phyloP scores from a whole-genome alignment of 2,329 filamentous ascomycete species.

The Pyrenophora seminiperda region DNA sequence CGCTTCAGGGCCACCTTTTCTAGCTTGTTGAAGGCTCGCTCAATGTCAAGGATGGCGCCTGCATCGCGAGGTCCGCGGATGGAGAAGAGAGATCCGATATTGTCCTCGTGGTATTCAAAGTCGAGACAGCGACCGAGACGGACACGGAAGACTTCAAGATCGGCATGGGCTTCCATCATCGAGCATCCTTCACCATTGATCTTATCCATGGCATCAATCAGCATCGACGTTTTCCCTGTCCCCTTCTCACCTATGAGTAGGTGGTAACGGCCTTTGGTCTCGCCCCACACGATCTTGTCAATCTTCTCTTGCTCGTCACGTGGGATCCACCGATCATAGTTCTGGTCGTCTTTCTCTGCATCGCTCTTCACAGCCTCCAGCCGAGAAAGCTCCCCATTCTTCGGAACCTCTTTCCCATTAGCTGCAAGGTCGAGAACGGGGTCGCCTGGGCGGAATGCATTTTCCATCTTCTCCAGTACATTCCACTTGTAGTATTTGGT shows the following conservation, averaged over 20 bases:
- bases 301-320: conserved; percentile 82
- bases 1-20: conserved; percentile 88
- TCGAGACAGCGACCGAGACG: conserved; percentile 91
- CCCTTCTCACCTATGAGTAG: conserved; percentile 94
- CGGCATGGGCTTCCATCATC: conserved; percentile 96
- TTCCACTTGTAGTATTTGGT: conserved; percentile 77
- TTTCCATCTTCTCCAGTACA: conserved; percentile 89
- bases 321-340: conserved; percentile 75
- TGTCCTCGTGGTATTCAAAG: conserved; percentile 97
- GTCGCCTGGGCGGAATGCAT: conserved; percentile 90
- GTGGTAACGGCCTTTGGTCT: conserved; percentile 80
- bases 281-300: conserved; percentile 80
- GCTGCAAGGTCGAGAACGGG: conserved; percentile 75
- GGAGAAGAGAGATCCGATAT: conserved; percentile 94
- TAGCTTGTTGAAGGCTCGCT: conserved; percentile 94
- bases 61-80: conserved; percentile 91
- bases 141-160: conserved; percentile 92
- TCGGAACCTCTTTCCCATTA: conserved; percentile 42
- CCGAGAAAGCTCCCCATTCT: conserved; percentile 25
- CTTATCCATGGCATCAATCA: conserved; percentile 93
- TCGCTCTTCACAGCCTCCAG: conserved; percentile 19
- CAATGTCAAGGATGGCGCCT: conserved; percentile 90
- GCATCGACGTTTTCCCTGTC: conserved; percentile 94
- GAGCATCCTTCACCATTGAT: conserved; percentile 85
- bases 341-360: conserved; percentile 53